Percentiles rank a stretch among this genome's conserved stretches.
These are phyloP conservation scores for Castanea mollissima DNA, from an alignment of 306 rosid species.

Conservation along the genomic window DNA sequence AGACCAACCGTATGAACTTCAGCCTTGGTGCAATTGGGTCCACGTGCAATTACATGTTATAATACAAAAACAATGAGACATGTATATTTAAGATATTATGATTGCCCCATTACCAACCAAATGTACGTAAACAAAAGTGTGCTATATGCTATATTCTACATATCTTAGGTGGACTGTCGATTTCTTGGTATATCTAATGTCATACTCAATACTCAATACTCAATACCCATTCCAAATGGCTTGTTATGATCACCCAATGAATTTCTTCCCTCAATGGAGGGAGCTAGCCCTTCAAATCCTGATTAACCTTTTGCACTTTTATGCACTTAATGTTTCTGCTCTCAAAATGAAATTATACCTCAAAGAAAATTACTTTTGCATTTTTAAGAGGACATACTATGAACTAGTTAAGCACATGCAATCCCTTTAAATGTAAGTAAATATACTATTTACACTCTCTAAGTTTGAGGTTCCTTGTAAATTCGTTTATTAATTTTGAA, in stretches of 20 bases:
- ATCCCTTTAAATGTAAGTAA: background rate
- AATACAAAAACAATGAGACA: background rate
- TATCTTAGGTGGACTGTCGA: slow-evolving; percentile 19
- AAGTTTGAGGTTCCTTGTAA: no score
- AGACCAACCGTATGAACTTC: background rate
- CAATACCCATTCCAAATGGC: background rate
- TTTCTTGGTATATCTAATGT: slow-evolving; percentile 14
- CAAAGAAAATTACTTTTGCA: background rate
- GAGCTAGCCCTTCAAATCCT: no score
- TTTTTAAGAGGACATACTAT: background rate
- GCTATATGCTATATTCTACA: background rate
- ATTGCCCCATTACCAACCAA: background rate
- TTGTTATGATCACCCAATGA: background rate
- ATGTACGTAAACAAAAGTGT: background rate
- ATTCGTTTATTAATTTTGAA: no score
- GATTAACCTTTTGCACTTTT: no score
- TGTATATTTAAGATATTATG: background rate
- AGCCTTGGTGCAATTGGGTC: background rate
- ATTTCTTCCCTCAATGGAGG: no score
- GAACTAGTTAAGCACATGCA: background rate
- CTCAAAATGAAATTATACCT: background rate
- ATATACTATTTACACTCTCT: no score
- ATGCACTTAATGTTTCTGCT: background rate
- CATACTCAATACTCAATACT: slow-evolving; percentile 15
- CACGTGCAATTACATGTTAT: background rate